Percentiles rank a stretch among this genome's conserved stretches.
Evolutionary conservation across 306 rosid species (phyloP).

Genomic region (Lotus japonicus): DNA sequence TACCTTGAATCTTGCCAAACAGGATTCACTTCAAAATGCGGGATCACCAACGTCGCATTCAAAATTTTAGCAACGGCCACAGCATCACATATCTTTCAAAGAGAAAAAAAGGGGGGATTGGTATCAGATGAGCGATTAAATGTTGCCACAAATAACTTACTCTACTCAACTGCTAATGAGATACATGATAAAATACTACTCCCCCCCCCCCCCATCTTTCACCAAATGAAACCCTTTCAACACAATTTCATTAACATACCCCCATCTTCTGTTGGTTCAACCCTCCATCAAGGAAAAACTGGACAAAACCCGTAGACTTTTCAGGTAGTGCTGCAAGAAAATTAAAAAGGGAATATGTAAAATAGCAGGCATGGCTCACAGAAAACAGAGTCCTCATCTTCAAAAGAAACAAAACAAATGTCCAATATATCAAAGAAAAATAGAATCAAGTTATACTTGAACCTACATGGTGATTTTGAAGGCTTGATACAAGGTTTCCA

Average conservation of each 20-base stretch:
- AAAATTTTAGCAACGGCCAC: constrained; percentile 91
- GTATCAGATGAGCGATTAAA: constrained; percentile 14
- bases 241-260: constrained; percentile 43
- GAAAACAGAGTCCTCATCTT: background rate
- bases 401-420: background rate
- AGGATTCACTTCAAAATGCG: constrained; percentile 86
- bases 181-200: background rate
- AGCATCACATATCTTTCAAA: constrained; percentile 82
- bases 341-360: constrained; percentile 14
- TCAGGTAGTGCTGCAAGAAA: constrained; percentile 56
- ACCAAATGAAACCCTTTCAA: constrained; percentile 20
- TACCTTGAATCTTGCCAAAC: constrained; percentile 98
- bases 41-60: constrained; percentile 83
- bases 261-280: constrained; percentile 99
- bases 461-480: constrained; percentile 51
- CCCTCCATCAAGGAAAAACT: constrained; percentile 96
- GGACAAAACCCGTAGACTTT: constrained; percentile 63
- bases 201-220: background rate
- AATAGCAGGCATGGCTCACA: background rate
- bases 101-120: background rate
- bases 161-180: background rate
- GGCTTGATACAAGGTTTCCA: constrained; percentile 67
- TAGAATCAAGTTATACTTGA: background rate
- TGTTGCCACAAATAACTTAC: background rate
- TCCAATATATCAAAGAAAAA: background rate